phyloP scores from a whole-genome alignment of 2,329 filamentous ascomycete genomes.

The Ascochyta clinopodiicola region DNA sequence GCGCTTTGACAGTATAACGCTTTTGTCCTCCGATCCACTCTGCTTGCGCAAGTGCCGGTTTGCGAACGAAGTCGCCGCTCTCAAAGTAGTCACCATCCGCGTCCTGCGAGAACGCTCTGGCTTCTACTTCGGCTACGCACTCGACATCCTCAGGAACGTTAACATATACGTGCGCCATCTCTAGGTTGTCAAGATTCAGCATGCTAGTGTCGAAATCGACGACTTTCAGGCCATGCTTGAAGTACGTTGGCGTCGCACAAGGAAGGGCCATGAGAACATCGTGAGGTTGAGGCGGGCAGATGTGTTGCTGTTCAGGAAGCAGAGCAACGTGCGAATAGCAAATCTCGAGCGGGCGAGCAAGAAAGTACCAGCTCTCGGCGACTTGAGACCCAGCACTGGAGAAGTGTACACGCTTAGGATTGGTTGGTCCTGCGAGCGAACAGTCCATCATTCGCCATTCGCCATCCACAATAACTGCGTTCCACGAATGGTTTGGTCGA shows the following conservation, averaged over 20 bases:
- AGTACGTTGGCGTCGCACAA: slow-evolving; percentile 84
- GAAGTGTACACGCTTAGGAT: slow-evolving; percentile 79
- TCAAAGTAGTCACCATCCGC: slow-evolving; percentile 92
- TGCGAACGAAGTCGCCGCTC: slow-evolving; percentile 83
- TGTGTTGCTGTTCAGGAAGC: slow-evolving; percentile 86
- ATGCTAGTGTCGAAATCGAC: slow-evolving; percentile 90
- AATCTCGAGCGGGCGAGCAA: slow-evolving; percentile 84
- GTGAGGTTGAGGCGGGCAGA: slow-evolving; percentile 85
- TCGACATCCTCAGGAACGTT: slow-evolving; percentile 89
- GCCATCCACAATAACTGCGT: slow-evolving; percentile 87
- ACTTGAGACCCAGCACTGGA: slow-evolving; percentile 72
- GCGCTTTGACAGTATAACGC: slow-evolving; percentile 89
- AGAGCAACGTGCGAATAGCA: slow-evolving; percentile 97
- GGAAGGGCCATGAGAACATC: slow-evolving; percentile 87
- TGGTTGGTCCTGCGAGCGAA: slow-evolving; percentile 87
- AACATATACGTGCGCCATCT: slow-evolving; percentile 90
- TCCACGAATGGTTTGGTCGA: slow-evolving; percentile 98
- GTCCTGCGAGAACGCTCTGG: slow-evolving; percentile 79
- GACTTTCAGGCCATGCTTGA: slow-evolving; percentile 80
- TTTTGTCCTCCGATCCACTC: slow-evolving; percentile 90
- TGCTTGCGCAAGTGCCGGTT: slow-evolving; percentile 86
- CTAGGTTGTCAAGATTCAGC: slow-evolving; percentile 84
- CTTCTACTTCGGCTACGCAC: slow-evolving; percentile 89
- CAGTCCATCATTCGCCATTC: slow-evolving; percentile 98
- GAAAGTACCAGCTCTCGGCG: slow-evolving; percentile 92